Base-by-base conservation (phyloP, 805 yeast genomes). In the Metschnikowia henanensis region DNA sequence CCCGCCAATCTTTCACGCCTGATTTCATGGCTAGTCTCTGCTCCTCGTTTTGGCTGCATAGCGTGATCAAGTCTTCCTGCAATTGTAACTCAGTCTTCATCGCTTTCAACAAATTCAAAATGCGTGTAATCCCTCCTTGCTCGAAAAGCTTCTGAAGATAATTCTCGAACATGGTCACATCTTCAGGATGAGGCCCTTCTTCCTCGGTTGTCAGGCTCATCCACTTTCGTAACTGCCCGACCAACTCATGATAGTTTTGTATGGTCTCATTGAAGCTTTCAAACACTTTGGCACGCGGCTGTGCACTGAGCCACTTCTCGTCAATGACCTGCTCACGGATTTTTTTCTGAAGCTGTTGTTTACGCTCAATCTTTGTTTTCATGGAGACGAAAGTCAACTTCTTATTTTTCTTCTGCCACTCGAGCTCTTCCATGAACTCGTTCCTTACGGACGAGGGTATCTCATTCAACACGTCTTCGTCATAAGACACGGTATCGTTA, bases 391-490 rank as follows among this genome's bases (percentile, higher is more conserved):
- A 45, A 28, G 58, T 60, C 29, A 60, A 48, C 22, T 52, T 49
- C 41, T 60, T 61, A n/a, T 57, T 45, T 39, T 59, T 58, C 20
- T 56, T 58, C 33, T 56, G 62, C 43, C 61, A 56, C 31, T 64
- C 67, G 28, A 65, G 43, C 29, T 70, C 74, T 37, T 62, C 62
- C 36, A 65, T 39, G 5, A 70, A 69, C 40, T 70, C 73, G 7
- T 62, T 47, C 39, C 64, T 57, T 10, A 72, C 52, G 6, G 65
- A 62, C 0, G 73, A 61, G 0, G 76, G 76, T 6, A 72, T 52
- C 43, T 66, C 75, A 20, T 65, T 55, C 21, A 72, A 45, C 7
- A 71, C 61, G 0, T 66, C 59, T 7, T 63, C 59, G 45, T 71
- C 74, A 46, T 66, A 68, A 2, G 69, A 54, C 3, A 57, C 56